Conservation (phyloP, 805 yeast species). For the Naumovozyma baii region DNA sequence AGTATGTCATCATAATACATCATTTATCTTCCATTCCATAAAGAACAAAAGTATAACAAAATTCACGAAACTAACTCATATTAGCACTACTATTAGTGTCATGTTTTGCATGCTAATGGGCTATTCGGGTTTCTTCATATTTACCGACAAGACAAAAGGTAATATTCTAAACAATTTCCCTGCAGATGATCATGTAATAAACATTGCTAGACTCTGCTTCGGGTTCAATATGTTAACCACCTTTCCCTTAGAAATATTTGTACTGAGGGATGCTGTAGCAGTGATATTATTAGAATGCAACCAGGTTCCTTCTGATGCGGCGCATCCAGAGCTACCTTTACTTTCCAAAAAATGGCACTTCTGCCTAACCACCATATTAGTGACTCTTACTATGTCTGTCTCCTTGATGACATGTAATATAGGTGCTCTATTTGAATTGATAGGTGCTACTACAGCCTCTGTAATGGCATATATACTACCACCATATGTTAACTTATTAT, state of each 20-base stretch:
- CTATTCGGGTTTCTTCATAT: conserved; percentile 62
- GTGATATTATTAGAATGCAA: conserved; percentile 30
- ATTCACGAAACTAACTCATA: conserved; percentile 70
- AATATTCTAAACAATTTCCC: conserved; percentile 84
- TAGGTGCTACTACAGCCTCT: conserved; percentile 90
- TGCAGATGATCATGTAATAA: conserved; percentile 60
- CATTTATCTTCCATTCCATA: conserved; percentile 79
- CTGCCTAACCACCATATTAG: conserved; percentile 51
- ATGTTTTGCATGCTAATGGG: conserved; percentile 72
- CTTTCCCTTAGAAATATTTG: conserved; percentile 83
- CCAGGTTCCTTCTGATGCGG: conserved; percentile 32
- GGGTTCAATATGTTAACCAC: conserved; percentile 91
- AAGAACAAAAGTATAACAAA: conserved; percentile 65
- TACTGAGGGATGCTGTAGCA: conserved; percentile 75
- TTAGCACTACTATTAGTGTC: conserved; percentile 75
- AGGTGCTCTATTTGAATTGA: conserved; percentile 80
- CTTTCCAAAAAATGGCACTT: neutral
- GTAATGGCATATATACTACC: conserved; percentile 88
- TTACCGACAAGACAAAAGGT: conserved; percentile 73
- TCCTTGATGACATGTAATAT: conserved; percentile 76
- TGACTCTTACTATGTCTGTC: conserved; percentile 61
- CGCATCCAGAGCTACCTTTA: neutral
- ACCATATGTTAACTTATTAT: conserved; percentile 67
- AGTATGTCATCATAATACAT: conserved; percentile 91
- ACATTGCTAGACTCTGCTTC: conserved; percentile 81